Evolutionary conservation across 768 basidiomycete species (phyloP), one percentile per base, ranked within the genome.

Genomic region (Agaricus bisporus): DNA sequence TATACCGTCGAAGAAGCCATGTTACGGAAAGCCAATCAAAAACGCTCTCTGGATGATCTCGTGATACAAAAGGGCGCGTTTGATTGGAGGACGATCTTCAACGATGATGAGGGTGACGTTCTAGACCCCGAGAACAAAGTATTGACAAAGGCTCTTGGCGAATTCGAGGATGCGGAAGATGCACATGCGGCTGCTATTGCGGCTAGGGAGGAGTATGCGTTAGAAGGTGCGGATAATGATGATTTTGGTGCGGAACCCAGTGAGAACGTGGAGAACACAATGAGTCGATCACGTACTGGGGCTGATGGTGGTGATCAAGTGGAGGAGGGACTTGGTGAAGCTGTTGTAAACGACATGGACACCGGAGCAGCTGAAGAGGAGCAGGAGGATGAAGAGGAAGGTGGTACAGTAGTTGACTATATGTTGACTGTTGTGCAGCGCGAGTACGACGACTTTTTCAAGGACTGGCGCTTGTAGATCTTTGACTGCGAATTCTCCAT

Each of bases 21-120:
- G 82, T 80, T 98, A 29, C 86, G 86, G 57, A 97, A 95, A 66
- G 95, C 95, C n/a, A 95, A 98, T 61, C 95, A 98, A 72, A 98
- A 98, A 68, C 86, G 94, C 48, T 83, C 87, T 8, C 73, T 98
- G 54, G 92, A 97, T 65, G 86, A 80, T 56, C 75, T 97, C 48
- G 92, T 98, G 60, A 97, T 98, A 53, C 91, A 94, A 64, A 85
- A 83, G 62, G 95, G 95, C 43, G 91, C 88, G 66, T 98, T 98
- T 63, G 93, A 97, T 68, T 95, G 94, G 94, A 82, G 91, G 47
- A 78, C 86, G 38, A 72, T 95, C 57, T 82, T 97, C 62, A 77
- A 74, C 37, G 88, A 88, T 53, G 80, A 49, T 8, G 39, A 39
- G 7, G 41, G 20, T 35, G 45, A 41, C 11, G 26, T 12, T 46